Evolutionary conservation across 2,329 filamentous ascomycete species (phyloP).

Genomic region (Penicillium sp.): DNA sequence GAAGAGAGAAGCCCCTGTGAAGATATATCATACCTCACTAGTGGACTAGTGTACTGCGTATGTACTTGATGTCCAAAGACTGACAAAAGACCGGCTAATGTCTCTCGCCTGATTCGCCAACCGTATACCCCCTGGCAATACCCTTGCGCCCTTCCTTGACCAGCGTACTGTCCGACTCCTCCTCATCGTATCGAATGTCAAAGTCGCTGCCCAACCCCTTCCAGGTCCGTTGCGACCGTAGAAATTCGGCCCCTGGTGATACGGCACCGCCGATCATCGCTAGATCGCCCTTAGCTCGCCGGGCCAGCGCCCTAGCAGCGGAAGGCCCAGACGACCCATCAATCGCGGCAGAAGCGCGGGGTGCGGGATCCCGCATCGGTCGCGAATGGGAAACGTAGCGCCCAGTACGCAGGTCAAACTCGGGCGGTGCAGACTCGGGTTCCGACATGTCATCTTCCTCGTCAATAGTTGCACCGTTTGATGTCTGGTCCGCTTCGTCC

Average conservation of each 20-base stretch:
- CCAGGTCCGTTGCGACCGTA: constrained; percentile 84
- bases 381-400: constrained; percentile 73
- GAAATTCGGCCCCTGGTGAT: constrained; percentile 88
- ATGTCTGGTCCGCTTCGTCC: constrained; percentile 25
- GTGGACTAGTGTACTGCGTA: neutral
- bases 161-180: constrained; percentile 57
- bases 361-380: constrained; percentile 43
- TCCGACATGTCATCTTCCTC: constrained; percentile 66
- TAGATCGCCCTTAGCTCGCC: constrained; percentile 67
- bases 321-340: constrained; percentile 27
- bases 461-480: constrained; percentile 27
- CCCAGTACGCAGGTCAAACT: constrained; percentile 89
- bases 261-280: constrained; percentile 78
- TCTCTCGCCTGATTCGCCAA: constrained; percentile 58
- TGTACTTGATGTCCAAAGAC: neutral
- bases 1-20: neutral
- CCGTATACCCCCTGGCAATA: constrained; percentile 82
- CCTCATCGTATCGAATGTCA: constrained; percentile 59
- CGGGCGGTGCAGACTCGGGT: constrained; percentile 68
- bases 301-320: constrained; percentile 56
- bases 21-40: neutral
- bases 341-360: constrained; percentile 27
- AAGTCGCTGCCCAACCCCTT: constrained; percentile 88
- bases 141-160: constrained; percentile 86
- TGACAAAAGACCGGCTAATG: constrained; percentile 21